Conservation (phyloP, 805 yeast genomes). For the Clavispora vitiphila region DNA sequence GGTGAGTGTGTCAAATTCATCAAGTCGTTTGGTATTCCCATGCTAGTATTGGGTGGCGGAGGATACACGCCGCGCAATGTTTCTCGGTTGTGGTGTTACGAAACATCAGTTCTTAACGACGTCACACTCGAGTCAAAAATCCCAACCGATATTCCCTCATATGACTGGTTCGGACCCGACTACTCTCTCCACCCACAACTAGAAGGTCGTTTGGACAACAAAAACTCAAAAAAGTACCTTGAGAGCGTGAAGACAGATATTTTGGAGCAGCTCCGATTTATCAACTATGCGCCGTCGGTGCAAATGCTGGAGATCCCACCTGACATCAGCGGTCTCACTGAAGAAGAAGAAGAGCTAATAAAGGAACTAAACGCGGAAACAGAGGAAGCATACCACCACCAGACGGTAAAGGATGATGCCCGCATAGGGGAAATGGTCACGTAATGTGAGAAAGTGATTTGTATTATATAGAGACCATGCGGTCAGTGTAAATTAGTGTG, state of each 20-base stretch:
- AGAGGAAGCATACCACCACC: slow-evolving; percentile 7
- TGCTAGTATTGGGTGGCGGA: slow-evolving; percentile 93
- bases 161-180: slow-evolving; percentile 86
- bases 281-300: slow-evolving; percentile 93
- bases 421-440: slow-evolving; percentile 18
- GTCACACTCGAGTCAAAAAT: slow-evolving; percentile 40
- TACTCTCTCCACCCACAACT: slow-evolving; percentile 75
- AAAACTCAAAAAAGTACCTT: slow-evolving; percentile 74
- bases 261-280: slow-evolving; percentile 71
- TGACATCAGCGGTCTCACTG: slow-evolving; percentile 38
- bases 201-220: slow-evolving; percentile 62
- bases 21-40: slow-evolving; percentile 84
- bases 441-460: neutral
- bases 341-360: slow-evolving; percentile 37
- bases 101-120: slow-evolving; percentile 75
- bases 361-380: slow-evolving; percentile 33
- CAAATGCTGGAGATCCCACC: slow-evolving; percentile 91
- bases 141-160: slow-evolving; percentile 71
- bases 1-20: slow-evolving; percentile 92
- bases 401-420: slow-evolving; percentile 23
- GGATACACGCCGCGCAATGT: slow-evolving; percentile 97
- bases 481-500: neutral
- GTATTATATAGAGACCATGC: neutral
- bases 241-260: slow-evolving; percentile 74
- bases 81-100: slow-evolving; percentile 92